Evolutionary conservation across 495 filamentous ascomycete genomes (phyloP).

Genomic region (Neurospora tetraspora): DNA sequence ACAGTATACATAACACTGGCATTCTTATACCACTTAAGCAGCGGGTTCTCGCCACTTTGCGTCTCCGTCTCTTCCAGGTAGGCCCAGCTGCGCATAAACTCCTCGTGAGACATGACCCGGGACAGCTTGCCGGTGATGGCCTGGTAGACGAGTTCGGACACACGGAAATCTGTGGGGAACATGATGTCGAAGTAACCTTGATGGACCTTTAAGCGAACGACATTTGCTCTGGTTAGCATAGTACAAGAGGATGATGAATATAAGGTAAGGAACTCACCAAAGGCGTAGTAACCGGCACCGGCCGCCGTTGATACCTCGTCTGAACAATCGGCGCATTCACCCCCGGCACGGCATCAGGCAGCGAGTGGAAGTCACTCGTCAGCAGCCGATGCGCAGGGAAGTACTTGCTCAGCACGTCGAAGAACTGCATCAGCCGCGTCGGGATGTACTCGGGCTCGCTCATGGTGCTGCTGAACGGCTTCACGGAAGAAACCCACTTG

Average conservation of each 20-base stretch:
- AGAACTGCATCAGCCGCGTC: conserved; percentile 91
- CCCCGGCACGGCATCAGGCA: conserved; percentile 74
- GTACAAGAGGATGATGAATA: neutral
- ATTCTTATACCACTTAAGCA: conserved; percentile 91
- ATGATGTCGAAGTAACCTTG: conserved; percentile 99
- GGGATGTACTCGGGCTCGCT: conserved; percentile 85
- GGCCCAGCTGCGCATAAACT: conserved; percentile 83
- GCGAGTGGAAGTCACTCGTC: conserved; percentile 78
- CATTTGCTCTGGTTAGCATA: neutral
- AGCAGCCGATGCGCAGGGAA: conserved; percentile 86
- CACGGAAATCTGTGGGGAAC: conserved; percentile 89
- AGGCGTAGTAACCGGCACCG: conserved; percentile 81
- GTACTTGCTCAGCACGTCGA: conserved; percentile 71
- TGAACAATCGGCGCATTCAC: conserved; percentile 92
- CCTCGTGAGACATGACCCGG: conserved; percentile 72
- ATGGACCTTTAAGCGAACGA: conserved; percentile 53
- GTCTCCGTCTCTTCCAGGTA: conserved; percentile 85
- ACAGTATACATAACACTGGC: conserved; percentile 81
- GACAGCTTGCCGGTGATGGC: conserved; percentile 88
- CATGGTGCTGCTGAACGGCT: conserved; percentile 66
- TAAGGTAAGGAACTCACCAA: conserved; percentile 51
- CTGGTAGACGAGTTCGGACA: conserved; percentile 80
- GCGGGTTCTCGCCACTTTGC: conserved; percentile 80
- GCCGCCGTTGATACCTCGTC: conserved; percentile 76
- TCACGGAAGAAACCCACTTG: conserved; percentile 44